phyloP scores from a whole-genome alignment of 768 basidiomycete species.

The Kwoniella botswanensis region DNA sequence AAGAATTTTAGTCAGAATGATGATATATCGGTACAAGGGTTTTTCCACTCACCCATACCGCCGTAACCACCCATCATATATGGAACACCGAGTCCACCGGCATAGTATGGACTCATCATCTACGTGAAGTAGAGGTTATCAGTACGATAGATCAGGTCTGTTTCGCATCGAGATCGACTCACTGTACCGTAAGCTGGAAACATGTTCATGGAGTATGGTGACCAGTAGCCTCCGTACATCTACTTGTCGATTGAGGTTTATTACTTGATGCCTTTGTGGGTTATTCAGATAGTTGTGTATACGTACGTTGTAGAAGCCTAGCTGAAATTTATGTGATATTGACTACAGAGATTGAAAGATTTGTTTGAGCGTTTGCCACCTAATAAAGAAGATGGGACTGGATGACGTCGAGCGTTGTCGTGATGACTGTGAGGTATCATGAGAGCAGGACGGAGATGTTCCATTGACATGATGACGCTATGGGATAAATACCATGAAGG shows the following conservation, averaged over 20 bases:
- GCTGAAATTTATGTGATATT: not conserved
- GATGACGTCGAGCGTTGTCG: not conserved
- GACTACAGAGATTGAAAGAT: not conserved
- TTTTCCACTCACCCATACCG: constrained; percentile 36
- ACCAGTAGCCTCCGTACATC: constrained; percentile 48
- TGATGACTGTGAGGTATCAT: not conserved
- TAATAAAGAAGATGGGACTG: not conserved
- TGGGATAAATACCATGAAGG: too few species aligned
- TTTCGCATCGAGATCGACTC: not conserved
- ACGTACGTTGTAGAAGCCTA: constrained; percentile 2
- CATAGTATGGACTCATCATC: constrained; percentile 50
- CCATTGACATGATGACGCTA: constrained; percentile 6
- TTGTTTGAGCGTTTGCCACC: constrained; percentile 6
- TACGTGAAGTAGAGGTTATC: not conserved
- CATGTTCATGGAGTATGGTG: constrained; percentile 27
- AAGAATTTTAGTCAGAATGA: not conserved
- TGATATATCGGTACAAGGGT: not conserved
- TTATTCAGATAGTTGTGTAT: not conserved
- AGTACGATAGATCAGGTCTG: constrained; percentile 1
- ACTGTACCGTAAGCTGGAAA: constrained; percentile 8
- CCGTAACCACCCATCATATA: constrained; percentile 49
- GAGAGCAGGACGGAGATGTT: not conserved
- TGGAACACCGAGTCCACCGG: constrained; percentile 50
- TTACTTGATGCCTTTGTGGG: not conserved
- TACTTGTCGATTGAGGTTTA: constrained; percentile 4